Evolutionary conservation across 805 yeast species (phyloP).

Genomic region (Priceomyces haplophilus): DNA sequence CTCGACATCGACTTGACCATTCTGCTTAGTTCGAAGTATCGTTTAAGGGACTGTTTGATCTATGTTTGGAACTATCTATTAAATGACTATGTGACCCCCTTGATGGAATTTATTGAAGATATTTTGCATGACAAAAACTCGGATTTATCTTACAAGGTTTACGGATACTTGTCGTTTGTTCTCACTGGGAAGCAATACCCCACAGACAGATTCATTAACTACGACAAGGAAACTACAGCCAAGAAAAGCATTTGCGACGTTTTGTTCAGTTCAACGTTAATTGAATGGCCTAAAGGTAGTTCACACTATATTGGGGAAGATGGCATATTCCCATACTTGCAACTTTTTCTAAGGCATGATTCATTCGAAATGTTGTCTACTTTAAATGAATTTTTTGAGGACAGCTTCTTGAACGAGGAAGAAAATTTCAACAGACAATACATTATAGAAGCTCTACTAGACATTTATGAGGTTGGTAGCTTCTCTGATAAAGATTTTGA

Average conservation of each 20-base stretch:
- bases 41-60: slow-evolving; percentile 58
- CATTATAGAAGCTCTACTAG: slow-evolving; percentile 68
- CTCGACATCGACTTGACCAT: slow-evolving; percentile 80
- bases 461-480: slow-evolving; percentile 44
- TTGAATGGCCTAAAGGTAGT: slow-evolving; percentile 29
- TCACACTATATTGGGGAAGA: slow-evolving; percentile 26
- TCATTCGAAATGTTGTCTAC: slow-evolving; percentile 61
- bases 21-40: slow-evolving; percentile 52
- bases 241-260: slow-evolving; percentile 53
- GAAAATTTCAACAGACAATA: slow-evolving; percentile 66
- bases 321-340: slow-evolving; percentile 70
- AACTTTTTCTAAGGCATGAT: slow-evolving; percentile 50
- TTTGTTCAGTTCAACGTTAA: slow-evolving; percentile 55
- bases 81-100: slow-evolving; percentile 68
- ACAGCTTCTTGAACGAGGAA: slow-evolving; percentile 66
- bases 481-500: slow-evolving; percentile 25
- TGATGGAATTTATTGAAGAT: slow-evolving; percentile 53
- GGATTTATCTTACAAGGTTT: slow-evolving; percentile 16
- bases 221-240: slow-evolving; percentile 32
- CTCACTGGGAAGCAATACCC: slow-evolving; percentile 83
- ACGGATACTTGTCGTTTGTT: slow-evolving; percentile 59
- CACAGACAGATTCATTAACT: slow-evolving; percentile 49
- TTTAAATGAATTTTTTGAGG: slow-evolving; percentile 82
- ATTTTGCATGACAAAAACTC: slow-evolving; percentile 14
- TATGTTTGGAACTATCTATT: slow-evolving; percentile 72